phyloP scores from a whole-genome alignment of 2,329 filamentous ascomycete genomes.

The Fusarium circinatum region DNA sequence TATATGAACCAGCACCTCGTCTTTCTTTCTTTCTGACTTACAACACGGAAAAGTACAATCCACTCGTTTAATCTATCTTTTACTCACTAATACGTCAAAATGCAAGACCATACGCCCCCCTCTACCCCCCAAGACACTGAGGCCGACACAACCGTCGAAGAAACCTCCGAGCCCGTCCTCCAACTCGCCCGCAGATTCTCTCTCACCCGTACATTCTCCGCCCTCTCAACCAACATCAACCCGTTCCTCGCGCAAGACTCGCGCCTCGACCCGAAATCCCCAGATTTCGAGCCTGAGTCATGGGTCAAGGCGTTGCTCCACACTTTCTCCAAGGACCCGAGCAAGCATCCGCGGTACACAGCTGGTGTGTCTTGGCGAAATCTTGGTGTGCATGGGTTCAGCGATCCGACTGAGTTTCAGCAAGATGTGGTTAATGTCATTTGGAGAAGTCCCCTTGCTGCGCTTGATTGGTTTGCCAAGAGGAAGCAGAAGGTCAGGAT shows the following conservation, averaged over 20 bases:
- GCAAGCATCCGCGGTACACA: constrained; percentile 25
- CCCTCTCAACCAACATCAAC: constrained; percentile 31
- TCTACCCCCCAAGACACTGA: neutral
- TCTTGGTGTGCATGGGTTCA: constrained; percentile 73
- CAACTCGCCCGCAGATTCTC: constrained; percentile 32
- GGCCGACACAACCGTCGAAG: constrained; percentile 8
- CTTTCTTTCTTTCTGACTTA: neutral
- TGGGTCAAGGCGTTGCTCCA: constrained; percentile 34
- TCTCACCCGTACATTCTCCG: constrained; percentile 18
- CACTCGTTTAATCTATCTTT: neutral
- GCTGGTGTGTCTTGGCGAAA: constrained; percentile 70
- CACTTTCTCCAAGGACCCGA: constrained; percentile 28
- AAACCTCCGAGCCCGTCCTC: constrained; percentile 5
- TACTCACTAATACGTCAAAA: rapidly evolving
- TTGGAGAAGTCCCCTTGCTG: constrained; percentile 56
- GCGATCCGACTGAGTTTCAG: constrained; percentile 73
- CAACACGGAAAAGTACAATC: neutral
- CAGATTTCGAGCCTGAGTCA: constrained; percentile 18
- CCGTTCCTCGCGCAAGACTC: constrained; percentile 51
- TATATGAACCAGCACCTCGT: neutral
- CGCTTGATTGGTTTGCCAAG: constrained; percentile 61
- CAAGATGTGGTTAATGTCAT: constrained; percentile 69
- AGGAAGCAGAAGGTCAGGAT: constrained; percentile 70
- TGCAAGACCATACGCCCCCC: neutral
- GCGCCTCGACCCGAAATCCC: constrained; percentile 55